Percentiles rank a stretch among this genome's conserved stretches.
These are phyloP conservation scores for Aspergillus brasiliensis DNA, from an alignment of 2,329 filamentous ascomycete species.

Conservation along the genomic window DNA sequence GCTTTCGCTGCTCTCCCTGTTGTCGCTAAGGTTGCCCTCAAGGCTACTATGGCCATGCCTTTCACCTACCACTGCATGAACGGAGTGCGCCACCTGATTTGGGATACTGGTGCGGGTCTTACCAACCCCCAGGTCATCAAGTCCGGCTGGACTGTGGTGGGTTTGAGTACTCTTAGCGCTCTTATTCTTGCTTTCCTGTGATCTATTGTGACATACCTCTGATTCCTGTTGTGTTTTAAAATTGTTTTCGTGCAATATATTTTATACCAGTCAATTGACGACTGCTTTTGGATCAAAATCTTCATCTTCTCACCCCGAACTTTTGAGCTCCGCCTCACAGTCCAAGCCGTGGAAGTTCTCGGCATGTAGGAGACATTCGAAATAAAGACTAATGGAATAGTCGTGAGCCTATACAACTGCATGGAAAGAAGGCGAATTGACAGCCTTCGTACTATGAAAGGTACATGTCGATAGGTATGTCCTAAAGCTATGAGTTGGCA, in stretches of 20 bases:
- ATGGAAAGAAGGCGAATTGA: background rate
- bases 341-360: background rate
- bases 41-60: slow-evolving; percentile 61
- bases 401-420: background rate
- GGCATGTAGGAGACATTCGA: background rate
- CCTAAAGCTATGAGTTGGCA: background rate
- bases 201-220: slow-evolving; percentile 35
- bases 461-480: background rate
- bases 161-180: slow-evolving; percentile 55
- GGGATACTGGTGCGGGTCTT: slow-evolving; percentile 66
- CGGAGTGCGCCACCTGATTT: slow-evolving; percentile 70
- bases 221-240: slow-evolving; percentile 34
- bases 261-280: slow-evolving; percentile 22
- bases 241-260: slow-evolving; percentile 28
- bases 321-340: background rate
- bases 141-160: slow-evolving; percentile 67
- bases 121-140: slow-evolving; percentile 65
- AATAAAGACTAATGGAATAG: background rate
- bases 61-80: slow-evolving; percentile 71
- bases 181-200: slow-evolving; percentile 50
- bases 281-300: slow-evolving; percentile 22
- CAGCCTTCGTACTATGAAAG: background rate
- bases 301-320: background rate
- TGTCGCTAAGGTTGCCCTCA: slow-evolving; percentile 60
- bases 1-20: slow-evolving; percentile 65